phyloP scores from a whole-genome alignment of 2,329 filamentous ascomycete species.

The Plenodomus tracheiphilus region DNA sequence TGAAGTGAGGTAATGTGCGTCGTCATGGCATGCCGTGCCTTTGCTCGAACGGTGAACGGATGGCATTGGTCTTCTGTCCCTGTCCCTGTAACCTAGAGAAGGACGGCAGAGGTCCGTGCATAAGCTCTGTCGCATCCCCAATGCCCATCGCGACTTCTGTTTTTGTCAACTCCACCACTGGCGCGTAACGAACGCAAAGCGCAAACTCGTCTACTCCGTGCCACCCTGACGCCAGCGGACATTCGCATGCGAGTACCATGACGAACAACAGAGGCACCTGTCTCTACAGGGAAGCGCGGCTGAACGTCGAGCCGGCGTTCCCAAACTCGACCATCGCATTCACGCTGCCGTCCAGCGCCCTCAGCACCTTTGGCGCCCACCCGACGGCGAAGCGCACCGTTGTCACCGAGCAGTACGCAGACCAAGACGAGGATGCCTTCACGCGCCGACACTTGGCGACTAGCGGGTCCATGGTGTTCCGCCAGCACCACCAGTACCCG shows the following conservation, averaged over 20 bases:
- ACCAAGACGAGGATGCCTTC: conserved; percentile 73
- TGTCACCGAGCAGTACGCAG: conserved; percentile 44
- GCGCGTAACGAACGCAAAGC: conserved; percentile 16
- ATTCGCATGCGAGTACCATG: conserved; percentile 68
- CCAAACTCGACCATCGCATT: conserved; percentile 71
- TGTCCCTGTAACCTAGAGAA: no score
- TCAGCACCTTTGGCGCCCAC: conserved; percentile 38
- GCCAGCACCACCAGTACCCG: conserved; percentile 73
- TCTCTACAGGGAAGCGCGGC: conserved; percentile 83
- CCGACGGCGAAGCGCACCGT: conserved; percentile 38
- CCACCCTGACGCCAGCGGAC: not conserved
- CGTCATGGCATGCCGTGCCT: no score
- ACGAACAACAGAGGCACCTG: conserved; percentile 64
- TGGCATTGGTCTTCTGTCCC: no score
- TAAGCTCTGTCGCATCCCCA: conserved; percentile 23
- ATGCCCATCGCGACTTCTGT: conserved; percentile 35
- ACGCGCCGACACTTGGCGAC: conserved; percentile 70
- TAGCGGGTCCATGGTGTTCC: conserved; percentile 82
- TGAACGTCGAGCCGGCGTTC: conserved; percentile 77
- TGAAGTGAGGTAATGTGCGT: no score
- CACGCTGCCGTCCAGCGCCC: conserved; percentile 40
- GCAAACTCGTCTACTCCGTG: conserved; percentile 13
- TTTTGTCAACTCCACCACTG: conserved; percentile 34
- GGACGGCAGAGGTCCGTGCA: conserved; percentile 25
- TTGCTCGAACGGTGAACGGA: no score